Conservation (phyloP, 495 filamentous ascomycete species). For the Saxophila tyrrhenica region DNA sequence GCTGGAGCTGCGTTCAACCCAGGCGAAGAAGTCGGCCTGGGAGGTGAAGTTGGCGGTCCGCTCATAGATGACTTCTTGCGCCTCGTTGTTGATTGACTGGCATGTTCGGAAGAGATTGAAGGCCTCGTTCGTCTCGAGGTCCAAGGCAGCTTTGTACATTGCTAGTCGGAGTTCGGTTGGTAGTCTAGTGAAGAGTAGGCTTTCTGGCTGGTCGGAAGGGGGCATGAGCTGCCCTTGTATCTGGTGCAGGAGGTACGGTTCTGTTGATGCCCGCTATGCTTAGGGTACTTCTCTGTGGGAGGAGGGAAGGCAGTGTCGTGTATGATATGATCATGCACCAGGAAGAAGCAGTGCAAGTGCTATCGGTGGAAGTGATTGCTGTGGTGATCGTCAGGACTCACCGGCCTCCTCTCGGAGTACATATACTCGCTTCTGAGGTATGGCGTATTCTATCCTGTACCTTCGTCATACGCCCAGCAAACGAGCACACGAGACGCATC, state of each 20-base stretch:
- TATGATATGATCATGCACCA: no score
- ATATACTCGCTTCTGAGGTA: background rate
- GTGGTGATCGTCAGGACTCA: background rate
- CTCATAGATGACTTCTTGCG: background rate
- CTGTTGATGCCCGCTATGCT: no score
- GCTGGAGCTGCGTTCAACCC: slow-evolving; percentile 3
- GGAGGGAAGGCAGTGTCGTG: no score
- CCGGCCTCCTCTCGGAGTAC: background rate
- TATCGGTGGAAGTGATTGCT: background rate
- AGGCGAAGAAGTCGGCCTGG: slow-evolving; percentile 7
- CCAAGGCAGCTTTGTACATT: slow-evolving; percentile 3
- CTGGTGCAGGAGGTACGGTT: no score
- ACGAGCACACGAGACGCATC: background rate
- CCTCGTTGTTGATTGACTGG: slow-evolving; percentile 8
- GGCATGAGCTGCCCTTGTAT: background rate
- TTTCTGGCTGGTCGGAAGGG: background rate
- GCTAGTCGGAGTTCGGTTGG: slow-evolving; percentile 5
- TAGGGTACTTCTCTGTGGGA: no score
- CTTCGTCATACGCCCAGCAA: background rate
- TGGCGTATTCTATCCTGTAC: background rate
- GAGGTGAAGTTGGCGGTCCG: slow-evolving; percentile 3
- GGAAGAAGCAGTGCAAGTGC: background rate
- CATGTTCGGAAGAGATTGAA: background rate
- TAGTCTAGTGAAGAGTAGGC: background rate
- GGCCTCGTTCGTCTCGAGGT: background rate